Evolutionary conservation across 208 protist genomes (phyloP).

Genomic region (Leishmania lainsoni): DNA sequence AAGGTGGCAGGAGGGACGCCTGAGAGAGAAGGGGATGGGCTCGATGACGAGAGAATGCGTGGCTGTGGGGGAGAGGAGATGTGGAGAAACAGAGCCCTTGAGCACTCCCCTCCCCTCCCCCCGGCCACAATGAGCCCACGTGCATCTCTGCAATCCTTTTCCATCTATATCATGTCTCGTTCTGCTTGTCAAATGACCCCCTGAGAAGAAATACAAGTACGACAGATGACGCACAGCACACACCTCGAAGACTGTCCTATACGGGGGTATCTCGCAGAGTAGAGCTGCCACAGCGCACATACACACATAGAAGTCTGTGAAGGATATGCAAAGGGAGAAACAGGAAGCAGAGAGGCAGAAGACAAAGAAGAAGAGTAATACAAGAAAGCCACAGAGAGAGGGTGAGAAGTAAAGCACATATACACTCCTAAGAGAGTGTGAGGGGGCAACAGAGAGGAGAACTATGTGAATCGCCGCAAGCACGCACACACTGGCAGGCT

Average conservation of each 20-base stretch:
- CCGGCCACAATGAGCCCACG: not conserved
- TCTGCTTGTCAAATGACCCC: not conserved
- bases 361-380: constrained; percentile 7
- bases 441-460: not conserved
- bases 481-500: not conserved
- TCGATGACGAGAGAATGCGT: not conserved
- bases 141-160: not conserved
- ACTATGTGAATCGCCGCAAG: not conserved
- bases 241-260: not conserved
- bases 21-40: not conserved
- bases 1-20: no score
- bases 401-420: not conserved
- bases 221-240: not conserved
- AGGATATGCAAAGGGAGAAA: not conserved
- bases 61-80: not conserved
- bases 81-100: not conserved
- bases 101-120: not conserved
- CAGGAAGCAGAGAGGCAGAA: not conserved
- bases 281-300: not conserved
- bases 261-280: no score
- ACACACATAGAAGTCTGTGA: not conserved
- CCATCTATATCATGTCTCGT: not conserved
- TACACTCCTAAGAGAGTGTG: no score
- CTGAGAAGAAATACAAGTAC: not conserved
- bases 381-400: not conserved